Evolutionary conservation across 176 grass and related monocot genomes (phyloP).

Genomic region (Carex myosuroides): DNA sequence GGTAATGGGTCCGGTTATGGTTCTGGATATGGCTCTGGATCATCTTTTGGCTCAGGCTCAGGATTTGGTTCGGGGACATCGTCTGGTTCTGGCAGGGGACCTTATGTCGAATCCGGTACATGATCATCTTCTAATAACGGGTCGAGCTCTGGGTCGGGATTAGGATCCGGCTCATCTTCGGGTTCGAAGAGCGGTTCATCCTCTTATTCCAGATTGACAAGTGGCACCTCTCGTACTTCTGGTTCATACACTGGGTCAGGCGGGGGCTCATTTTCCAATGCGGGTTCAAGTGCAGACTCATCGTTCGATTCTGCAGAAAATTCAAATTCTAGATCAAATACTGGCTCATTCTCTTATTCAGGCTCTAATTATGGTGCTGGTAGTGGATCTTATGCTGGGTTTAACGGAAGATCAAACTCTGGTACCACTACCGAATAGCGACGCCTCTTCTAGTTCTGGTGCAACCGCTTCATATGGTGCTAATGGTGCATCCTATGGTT

Average conservation of each 20-base stretch:
- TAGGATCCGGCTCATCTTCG: background rate
- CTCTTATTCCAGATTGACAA: background rate
- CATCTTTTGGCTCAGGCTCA: background rate
- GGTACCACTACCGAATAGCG: background rate
- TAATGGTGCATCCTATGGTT: constrained; percentile 26
- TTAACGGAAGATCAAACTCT: background rate
- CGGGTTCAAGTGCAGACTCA: background rate
- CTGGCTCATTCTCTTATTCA: background rate
- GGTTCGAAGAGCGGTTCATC: background rate
- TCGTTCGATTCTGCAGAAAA: constrained; percentile 11
- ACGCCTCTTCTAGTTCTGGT: constrained; percentile 11
- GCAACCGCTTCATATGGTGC: constrained; percentile 3
- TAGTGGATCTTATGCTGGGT: background rate
- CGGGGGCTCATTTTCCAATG: constrained; percentile 15
- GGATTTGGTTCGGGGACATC: background rate
- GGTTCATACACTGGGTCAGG: constrained; percentile 13
- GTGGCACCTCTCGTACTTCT: background rate
- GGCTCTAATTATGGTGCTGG: constrained; percentile 17
- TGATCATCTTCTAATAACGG: constrained; percentile 3
- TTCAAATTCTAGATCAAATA: background rate
- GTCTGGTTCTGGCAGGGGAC: background rate
- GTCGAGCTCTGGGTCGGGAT: background rate
- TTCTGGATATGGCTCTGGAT: too few relatives aligned
- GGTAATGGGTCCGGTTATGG: background rate
- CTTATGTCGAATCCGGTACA: constrained; percentile 2